Evolutionary conservation across 345 rosid species (phyloP).

Genomic region (Diplotaxis tenuifolia): DNA sequence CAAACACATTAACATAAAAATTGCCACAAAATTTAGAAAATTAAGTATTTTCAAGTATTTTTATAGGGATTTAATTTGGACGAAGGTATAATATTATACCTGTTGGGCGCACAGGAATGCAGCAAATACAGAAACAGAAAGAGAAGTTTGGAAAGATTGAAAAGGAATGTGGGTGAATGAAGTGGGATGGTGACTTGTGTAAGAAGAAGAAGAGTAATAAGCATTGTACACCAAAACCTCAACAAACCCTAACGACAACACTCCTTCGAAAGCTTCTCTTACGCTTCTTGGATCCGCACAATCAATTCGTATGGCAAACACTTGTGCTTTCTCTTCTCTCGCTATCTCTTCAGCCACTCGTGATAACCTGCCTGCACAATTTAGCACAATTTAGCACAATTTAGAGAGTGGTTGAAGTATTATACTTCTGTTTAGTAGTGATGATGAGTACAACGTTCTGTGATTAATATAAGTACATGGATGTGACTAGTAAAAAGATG

Average conservation of each 20-base stretch:
- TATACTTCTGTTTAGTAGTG: no score
- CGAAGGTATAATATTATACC: conserved; percentile 39
- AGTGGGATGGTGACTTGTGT: conserved; percentile 47
- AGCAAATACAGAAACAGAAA: conserved; percentile 66
- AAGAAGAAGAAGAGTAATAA: conserved; percentile 45
- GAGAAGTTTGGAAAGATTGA: conserved; percentile 75
- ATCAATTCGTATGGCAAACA: conserved; percentile 90
- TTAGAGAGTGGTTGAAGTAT: background rate
- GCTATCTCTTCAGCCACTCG: conserved; percentile 94
- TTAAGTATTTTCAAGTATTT: background rate
- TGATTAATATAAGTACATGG: background rate
- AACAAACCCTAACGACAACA: conserved; percentile 86
- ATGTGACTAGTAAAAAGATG: background rate
- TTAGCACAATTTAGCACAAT: no score
- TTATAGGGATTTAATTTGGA: background rate
- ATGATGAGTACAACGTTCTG: background rate
- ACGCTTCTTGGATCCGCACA: conserved; percentile 83
- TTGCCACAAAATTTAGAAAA: background rate
- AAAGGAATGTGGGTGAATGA: conserved; percentile 60
- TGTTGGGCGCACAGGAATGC: conserved; percentile 90
- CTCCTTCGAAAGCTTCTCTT: conserved; percentile 94
- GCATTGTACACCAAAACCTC: conserved; percentile 93
- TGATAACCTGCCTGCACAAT: conserved; percentile 59
- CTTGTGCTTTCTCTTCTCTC: conserved; percentile 87
- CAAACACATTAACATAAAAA: background rate